Base-by-base conservation (phyloP, 495 filamentous ascomycete species). In the Cetradonia linearis region DNA sequence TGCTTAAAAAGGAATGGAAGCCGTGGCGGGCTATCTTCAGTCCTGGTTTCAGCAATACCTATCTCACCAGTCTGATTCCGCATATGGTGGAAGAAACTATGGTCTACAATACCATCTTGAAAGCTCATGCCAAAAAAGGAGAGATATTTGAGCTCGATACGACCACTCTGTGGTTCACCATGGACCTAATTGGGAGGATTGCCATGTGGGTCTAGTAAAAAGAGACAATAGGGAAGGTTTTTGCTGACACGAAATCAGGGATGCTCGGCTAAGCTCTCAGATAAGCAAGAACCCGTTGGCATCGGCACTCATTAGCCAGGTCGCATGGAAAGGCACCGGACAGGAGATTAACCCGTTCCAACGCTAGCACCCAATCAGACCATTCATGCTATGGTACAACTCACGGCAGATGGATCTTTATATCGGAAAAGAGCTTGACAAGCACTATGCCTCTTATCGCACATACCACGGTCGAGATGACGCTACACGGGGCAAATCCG, bases 11-110 rank as follows among this genome's bases (percentile, higher is more conserved):
- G n/a, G 28, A 54, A 48, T 73, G 71, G 71, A 69, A 70, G 56
- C 62, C 58, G 30, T 69, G 64, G 67, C 50, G 71, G 36, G 33
- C 36, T 18, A 68, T 67, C n/a, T 74, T 72, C 63, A 70, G 70
- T 37, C 70, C 72, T 30, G 69, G 65, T 10, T 74, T 74, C 56
- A 64, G 66, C 3, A 44, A 58, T 18, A 37, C 42, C 8, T 62
- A 71, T 47, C 31, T 72, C 10, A 64, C 70, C 58, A 65, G 37
- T 23, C 64, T 70, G 33, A 53, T 73, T 23, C 65, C 67, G 11
- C 57, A 53, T 6, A 70, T 74, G 48, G 63, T 72, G 0, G 70
- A 73, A 28, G 68, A 67, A 59, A 47, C 54, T 1, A 18, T 66
- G 8, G 48, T 66, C 4, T 74, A 69, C 62, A 54, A 58, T 30